phyloP scores from a whole-genome alignment of 768 basidiomycete species.

The Pleurotus giganteus region DNA sequence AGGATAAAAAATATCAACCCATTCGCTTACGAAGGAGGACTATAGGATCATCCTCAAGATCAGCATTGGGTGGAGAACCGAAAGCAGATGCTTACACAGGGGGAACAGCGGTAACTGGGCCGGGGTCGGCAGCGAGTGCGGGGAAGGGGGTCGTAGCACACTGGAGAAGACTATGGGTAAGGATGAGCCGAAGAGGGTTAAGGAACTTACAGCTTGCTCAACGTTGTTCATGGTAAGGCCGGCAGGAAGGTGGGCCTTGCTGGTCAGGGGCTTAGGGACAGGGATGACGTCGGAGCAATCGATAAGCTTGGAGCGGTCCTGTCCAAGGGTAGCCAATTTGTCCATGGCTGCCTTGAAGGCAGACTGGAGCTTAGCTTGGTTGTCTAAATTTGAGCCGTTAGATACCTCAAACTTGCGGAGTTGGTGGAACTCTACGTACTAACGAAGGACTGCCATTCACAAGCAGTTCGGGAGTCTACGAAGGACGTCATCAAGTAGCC shows the following conservation, averaged over 20 bases:
- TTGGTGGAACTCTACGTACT: conserved; percentile 11
- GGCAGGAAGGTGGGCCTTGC: conserved; percentile 19
- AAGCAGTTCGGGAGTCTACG: conserved; percentile 33
- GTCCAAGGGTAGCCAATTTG: conserved; percentile 29
- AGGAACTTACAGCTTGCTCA: conserved; percentile 7
- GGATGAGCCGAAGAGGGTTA: background rate
- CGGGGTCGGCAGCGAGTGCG: conserved; percentile 6
- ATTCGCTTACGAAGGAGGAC: conserved; percentile 5
- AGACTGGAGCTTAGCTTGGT: conserved; percentile 19
- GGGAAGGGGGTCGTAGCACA: conserved; percentile 8
- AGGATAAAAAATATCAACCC: background rate
- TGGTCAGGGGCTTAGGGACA: conserved; percentile 13
- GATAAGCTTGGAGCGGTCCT: conserved; percentile 17
- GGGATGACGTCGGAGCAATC: conserved; percentile 22
- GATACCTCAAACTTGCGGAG: background rate
- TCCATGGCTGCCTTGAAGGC: conserved; percentile 28
- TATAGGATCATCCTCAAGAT: background rate
- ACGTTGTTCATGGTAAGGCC: conserved; percentile 10
- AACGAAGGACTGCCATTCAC: conserved; percentile 33
- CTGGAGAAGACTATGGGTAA: background rate
- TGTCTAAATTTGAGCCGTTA: conserved; percentile 8
- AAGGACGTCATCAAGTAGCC: conserved; percentile 7
- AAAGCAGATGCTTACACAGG: conserved; percentile 6
- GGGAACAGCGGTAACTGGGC: conserved; percentile 6
- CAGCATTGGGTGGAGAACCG: background rate